These are phyloP conservation scores for Wallacemonas sp. DNA, from an alignment of 208 protist genomes.

Conservation along the genomic window DNA sequence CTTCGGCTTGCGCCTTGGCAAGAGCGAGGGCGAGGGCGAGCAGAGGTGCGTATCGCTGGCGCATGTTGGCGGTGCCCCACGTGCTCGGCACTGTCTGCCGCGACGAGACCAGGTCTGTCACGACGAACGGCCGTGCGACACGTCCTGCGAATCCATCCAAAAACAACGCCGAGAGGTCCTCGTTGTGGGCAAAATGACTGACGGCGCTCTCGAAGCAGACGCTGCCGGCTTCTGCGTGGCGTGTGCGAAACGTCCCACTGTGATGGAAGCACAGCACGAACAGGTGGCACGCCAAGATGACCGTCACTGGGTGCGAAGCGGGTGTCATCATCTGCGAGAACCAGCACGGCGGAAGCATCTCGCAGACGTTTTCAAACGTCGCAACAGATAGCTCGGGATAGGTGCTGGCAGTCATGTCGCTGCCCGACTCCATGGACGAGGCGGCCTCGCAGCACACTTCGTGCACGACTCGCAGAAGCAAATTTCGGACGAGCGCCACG, in stretches of 20 bases:
- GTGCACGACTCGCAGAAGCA: constrained; percentile 48
- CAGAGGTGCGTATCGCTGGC: constrained; percentile 8
- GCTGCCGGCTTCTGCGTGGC: constrained; percentile 15
- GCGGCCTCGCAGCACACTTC: constrained; percentile 32
- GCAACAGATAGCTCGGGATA: background rate
- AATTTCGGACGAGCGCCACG: constrained; percentile 53
- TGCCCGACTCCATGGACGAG: too few relatives aligned
- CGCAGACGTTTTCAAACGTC: constrained; percentile 18
- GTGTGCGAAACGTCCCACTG: constrained; percentile 37
- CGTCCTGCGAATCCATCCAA: constrained; percentile 47
- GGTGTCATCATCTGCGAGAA: constrained; percentile 42
- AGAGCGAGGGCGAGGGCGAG: constrained; percentile 30
- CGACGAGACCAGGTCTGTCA: background rate
- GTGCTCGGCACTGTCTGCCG: background rate
- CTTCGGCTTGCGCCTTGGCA: constrained; percentile 30
- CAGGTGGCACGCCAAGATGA: constrained; percentile 44
- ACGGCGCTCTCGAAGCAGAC: constrained; percentile 37
- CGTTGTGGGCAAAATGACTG: constrained; percentile 49
- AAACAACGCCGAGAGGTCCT: constrained; percentile 47
- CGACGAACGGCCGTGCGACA: background rate
- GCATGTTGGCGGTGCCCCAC: background rate
- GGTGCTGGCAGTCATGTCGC: background rate
- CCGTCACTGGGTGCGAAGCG: constrained; percentile 52
- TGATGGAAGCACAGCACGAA: constrained; percentile 56
- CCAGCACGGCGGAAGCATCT: constrained; percentile 53